A percentile compares a stretch with the other conserved stretches of the same genome.
Evolutionary conservation across 116 monocot genomes (phyloP).

Genomic region (Thalassia testudinum): DNA sequence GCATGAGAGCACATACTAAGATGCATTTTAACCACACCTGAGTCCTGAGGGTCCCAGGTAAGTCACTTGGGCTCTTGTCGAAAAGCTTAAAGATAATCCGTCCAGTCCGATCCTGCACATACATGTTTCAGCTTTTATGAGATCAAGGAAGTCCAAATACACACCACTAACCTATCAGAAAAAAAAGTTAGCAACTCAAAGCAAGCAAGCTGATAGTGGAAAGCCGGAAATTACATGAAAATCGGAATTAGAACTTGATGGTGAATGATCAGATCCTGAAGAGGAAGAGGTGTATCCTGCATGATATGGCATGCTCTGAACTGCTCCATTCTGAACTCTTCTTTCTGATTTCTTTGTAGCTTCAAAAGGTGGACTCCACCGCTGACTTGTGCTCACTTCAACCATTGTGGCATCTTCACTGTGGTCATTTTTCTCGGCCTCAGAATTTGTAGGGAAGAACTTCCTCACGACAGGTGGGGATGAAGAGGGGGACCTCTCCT

Average conservation of each 20-base stretch:
- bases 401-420: conserved; percentile 31
- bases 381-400: conserved; percentile 37
- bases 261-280: conserved; percentile 81
- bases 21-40: conserved; percentile 24
- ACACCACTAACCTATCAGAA: too few relatives aligned
- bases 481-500: conserved; percentile 73
- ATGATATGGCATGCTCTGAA: conserved; percentile 20
- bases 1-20: too few relatives aligned
- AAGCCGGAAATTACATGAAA: conserved; percentile 34
- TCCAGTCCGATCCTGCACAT: conserved; percentile 71
- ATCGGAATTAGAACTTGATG: conserved; percentile 84
- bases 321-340: conserved; percentile 16
- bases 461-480: conserved; percentile 73
- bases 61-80: conserved; percentile 75
- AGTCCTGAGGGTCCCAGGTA: conserved; percentile 47
- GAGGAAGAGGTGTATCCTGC: conserved; percentile 45
- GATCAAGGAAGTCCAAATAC: neutral
- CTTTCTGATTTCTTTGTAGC: conserved; percentile 40
- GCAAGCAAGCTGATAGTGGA: neutral
- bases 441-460: conserved; percentile 62
- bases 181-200: neutral
- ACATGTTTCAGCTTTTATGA: neutral
- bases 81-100: conserved; percentile 91
- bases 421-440: conserved; percentile 20
- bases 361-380: conserved; percentile 25